phyloP scores from a whole-genome alignment of 176 grass and related monocot species.

The Carex kokanica region DNA sequence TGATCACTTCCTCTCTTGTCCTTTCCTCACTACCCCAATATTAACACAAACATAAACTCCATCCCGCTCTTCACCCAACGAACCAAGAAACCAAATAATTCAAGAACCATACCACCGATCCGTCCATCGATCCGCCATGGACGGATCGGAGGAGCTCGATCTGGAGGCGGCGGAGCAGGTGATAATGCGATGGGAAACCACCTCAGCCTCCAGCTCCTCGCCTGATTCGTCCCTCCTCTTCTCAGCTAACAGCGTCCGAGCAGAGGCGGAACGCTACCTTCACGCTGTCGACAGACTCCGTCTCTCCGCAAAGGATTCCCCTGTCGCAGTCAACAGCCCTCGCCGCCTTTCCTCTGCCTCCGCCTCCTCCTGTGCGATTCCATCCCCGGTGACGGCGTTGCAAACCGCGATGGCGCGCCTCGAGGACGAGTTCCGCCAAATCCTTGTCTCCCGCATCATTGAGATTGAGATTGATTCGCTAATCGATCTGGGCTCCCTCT shows the following conservation, averaged over 20 bases:
- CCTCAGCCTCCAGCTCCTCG: conserved; percentile 53
- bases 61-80: conserved; percentile 12
- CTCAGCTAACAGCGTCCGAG: conserved; percentile 65
- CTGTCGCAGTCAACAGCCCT: conserved; percentile 43
- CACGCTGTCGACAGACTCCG: conserved; percentile 63
- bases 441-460: background rate
- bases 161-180: conserved; percentile 60
- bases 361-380: conserved; percentile 41
- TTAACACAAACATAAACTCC: conserved; percentile 4
- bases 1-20: background rate
- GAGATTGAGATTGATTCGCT: conserved; percentile 20
- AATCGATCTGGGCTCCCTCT: conserved; percentile 23
- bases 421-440: conserved; percentile 37
- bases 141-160: conserved; percentile 65
- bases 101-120: conserved; percentile 22
- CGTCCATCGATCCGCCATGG: conserved; percentile 56
- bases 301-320: conserved; percentile 36
- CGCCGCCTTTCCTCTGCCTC: conserved; percentile 39
- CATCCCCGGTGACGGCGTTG: conserved; percentile 35
- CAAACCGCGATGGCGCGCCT: conserved; percentile 49
- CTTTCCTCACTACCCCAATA: background rate
- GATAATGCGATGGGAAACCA: conserved; percentile 64
- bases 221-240: conserved; percentile 63
- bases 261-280: conserved; percentile 61
- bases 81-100: background rate